phyloP scores from a whole-genome alignment of 1,139 yeast genomes.

The Suhomyces guaymorum region DNA sequence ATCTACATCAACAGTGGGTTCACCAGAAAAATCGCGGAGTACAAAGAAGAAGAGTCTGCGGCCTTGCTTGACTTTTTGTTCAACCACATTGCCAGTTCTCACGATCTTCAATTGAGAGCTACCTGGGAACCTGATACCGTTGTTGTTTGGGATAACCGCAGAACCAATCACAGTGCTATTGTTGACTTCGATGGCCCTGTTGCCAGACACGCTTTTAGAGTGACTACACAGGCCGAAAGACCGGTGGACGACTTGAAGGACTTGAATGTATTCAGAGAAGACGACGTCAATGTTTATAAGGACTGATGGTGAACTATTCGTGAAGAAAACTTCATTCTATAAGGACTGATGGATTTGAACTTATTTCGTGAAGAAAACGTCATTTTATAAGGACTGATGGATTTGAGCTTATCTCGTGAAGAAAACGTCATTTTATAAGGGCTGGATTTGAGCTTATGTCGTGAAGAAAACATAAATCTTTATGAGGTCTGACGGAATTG shows the following conservation, averaged over 20 bases:
- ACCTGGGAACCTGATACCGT: conserved; percentile 59
- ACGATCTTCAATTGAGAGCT: conserved; percentile 57
- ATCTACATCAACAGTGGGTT: conserved; percentile 55
- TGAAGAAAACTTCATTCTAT: too few species aligned
- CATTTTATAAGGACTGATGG: too few species aligned
- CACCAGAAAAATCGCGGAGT: conserved; percentile 53
- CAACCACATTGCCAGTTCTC: conserved; percentile 45
- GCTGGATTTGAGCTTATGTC: too few species aligned
- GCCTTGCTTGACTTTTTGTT: conserved; percentile 50
- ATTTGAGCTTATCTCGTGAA: too few species aligned
- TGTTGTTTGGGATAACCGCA: conserved; percentile 52
- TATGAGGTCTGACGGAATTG: too few species aligned
- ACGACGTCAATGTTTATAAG: conserved; percentile 20
- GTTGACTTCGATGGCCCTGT: conserved; percentile 45
- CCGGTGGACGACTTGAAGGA: conserved; percentile 40
- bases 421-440: too few species aligned
- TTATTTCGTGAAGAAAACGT: too few species aligned
- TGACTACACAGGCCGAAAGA: conserved; percentile 48
- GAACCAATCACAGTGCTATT: conserved; percentile 43
- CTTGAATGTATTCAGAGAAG: conserved; percentile 27
- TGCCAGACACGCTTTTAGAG: conserved; percentile 45
- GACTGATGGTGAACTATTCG: too few species aligned
- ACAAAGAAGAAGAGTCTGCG: conserved; percentile 57
- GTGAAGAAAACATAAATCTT: too few species aligned
- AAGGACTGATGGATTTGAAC: too few species aligned